A percentile compares a stretch with the other conserved stretches of the same genome.
Conservation (phyloP, 352 stramenopile species). For the Globisporangium cylindrosporum region DNA sequence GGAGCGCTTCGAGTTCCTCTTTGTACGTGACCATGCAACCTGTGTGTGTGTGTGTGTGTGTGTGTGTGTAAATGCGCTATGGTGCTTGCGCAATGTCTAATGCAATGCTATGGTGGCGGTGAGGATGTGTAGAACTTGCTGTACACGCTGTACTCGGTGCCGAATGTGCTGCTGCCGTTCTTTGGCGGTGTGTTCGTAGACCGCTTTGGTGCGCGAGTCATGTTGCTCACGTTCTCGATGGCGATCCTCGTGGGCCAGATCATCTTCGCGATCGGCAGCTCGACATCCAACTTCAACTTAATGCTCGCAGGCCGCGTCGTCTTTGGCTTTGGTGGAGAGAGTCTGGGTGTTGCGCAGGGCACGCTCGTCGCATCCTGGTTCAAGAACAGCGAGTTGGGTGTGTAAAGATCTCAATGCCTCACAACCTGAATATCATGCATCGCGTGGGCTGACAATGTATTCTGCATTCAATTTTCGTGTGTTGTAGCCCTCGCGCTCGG, state of each 20-base stretch:
- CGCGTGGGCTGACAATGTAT: not conserved
- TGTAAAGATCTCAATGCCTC: not conserved
- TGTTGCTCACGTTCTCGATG: constrained; percentile 84
- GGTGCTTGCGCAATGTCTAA: not conserved
- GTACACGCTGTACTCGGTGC: constrained; percentile 92
- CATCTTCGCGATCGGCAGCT: constrained; percentile 86
- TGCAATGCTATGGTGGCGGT: not conserved
- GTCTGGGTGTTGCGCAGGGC: constrained; percentile 86
- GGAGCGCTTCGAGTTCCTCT: constrained; percentile 79
- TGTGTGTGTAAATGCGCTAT: not conserved
- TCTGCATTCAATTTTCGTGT: not conserved
- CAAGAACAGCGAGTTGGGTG: constrained; percentile 87
- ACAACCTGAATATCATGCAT: not conserved
- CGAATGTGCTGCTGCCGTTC: constrained; percentile 92
- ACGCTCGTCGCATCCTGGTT: constrained; percentile 93
- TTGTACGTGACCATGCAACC: constrained; percentile 35
- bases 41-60: constrained; percentile 4
- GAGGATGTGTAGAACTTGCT: constrained; percentile 75
- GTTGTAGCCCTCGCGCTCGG: constrained; percentile 83
- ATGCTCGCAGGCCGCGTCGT: constrained; percentile 87
- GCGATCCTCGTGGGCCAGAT: constrained; percentile 83
- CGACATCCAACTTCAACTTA: constrained; percentile 69
- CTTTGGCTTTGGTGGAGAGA: constrained; percentile 92
- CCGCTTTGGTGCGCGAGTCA: constrained; percentile 79
- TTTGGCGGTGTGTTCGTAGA: constrained; percentile 92